Evolutionary conservation across 2,329 filamentous ascomycete species (phyloP), one percentile per base, ranked within the genome.

Genomic region (Trichoderma simmonsii): DNA sequence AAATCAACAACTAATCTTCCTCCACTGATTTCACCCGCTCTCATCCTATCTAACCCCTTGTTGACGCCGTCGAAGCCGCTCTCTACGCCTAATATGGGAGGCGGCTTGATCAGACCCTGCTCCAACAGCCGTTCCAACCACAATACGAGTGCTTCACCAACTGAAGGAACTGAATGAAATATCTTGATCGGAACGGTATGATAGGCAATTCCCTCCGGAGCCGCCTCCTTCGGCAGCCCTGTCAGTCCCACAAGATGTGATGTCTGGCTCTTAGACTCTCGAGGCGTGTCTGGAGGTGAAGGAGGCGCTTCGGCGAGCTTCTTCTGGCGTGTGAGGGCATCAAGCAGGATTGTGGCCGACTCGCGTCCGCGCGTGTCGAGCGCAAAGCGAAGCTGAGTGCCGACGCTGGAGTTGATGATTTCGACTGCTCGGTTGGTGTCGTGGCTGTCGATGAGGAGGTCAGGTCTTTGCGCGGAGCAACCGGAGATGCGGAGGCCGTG

Each of bases 111-210:
- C 0, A 84, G 77, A 0, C 85, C 83, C 0, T 84, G 81, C 9
- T 85, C 82, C 7, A 94, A 79, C n/a, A 94, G 79, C 28, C 84
- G 82, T 78, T 93, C 92, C 30, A 93, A 81, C 92, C 92, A 94
- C 1, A 82, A 78, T 14, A 89, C 89, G 69, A 93, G 78, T 0
- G 84, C 84, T 73, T 90, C 86, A 0, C 92, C 92, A 0, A 94
- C 83, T 2, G 84, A 83, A 0, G 89, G 86, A 0, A 90, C 85
- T 72, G 91, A 89, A 77, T 95, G 92, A 77, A 93, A 94, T 4
- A 93, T 77, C 79, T 94, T 94, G 73, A 95, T 92, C 0, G 92
- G 92, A 0, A 94, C 90, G 0, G 85, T 88, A 76, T 93, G 91
- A 71, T 89, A 86, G 6, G 83, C 78, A 0, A 89, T 83, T 0